Evolutionary conservation across 2,329 filamentous ascomycete genomes (phyloP).

Genomic region (Parafenestella ontariensis): DNA sequence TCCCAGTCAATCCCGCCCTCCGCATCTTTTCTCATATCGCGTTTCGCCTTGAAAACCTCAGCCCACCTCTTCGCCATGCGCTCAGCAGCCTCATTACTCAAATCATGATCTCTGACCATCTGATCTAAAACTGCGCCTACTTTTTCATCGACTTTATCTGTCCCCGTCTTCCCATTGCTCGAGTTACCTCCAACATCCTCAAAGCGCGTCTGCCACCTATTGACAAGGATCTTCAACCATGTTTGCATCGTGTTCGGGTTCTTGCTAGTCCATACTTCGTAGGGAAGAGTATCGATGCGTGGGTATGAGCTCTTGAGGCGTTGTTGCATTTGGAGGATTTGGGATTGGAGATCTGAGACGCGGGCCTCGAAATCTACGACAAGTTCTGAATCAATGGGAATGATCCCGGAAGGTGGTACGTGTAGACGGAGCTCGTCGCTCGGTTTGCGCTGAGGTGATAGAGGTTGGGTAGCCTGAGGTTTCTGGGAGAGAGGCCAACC

Average conservation of each 20-base stretch:
- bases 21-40: conserved; percentile 7
- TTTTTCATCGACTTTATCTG: conserved; percentile 10
- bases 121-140: conserved; percentile 28
- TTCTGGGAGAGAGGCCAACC: too few species aligned
- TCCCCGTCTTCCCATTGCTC: background rate
- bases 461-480: too few species aligned
- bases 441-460: conserved; percentile 1
- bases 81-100: conserved; percentile 28
- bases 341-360: conserved; percentile 23
- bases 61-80: conserved; percentile 35
- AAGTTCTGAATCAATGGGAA: conserved; percentile 27
- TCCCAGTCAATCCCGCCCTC: conserved; percentile 18
- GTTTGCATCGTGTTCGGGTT: conserved; percentile 29
- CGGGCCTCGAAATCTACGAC: conserved; percentile 23
- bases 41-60: conserved; percentile 18
- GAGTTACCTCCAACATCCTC: conserved; percentile 13
- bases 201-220: conserved; percentile 31
- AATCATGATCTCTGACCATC: conserved; percentile 32
- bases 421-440: conserved; percentile 17
- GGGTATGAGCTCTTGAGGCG: conserved; percentile 33
- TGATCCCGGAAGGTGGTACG: conserved; percentile 11
- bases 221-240: conserved; percentile 37
- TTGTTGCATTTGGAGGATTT: conserved; percentile 25
- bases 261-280: conserved; percentile 29
- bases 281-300: conserved; percentile 34